Evolutionary conservation across 805 yeast species (phyloP), one percentile per base, ranked within the genome.

Genomic region (Barnettozyma californica): DNA sequence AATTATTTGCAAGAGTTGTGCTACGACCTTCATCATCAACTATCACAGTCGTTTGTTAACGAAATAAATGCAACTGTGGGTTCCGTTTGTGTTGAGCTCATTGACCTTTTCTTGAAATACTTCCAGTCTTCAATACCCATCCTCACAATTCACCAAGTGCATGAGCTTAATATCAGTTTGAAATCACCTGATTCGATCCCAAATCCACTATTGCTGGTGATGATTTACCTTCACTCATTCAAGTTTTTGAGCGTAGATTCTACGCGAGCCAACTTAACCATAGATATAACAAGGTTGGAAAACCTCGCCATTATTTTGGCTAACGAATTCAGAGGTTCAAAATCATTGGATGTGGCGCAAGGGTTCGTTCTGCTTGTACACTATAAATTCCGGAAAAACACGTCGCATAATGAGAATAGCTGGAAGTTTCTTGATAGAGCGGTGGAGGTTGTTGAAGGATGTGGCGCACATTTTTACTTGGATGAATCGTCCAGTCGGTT

Each of bases 361-460:
- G 72, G 71, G 0, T 66, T 73, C 5, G 52, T 72, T 25, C 53
- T 73, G 25, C 51, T 73, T 23, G 40, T 62, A 33, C 59, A 64
- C 38, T 63, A 65, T 46, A 35, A 53, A 2, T 51, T 52, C 45
- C 43, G 39, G 23, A 41, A 43, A 7, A 48, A 43, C n/a, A 23
- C 6, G 9, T 9, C 48, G 4, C 43, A 47, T 14, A 52, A 50
- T 16, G 25, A 49, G 16, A 54, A 53, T 16, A 47, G 51, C 16
- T 61, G 62, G 60, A 54, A 55, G 41, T 55, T 56, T 31, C 42
- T 60, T 25, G 54, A 58, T 9, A 55, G 59, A 43, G 40, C 61
- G 20, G 46, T 56, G 3, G 53, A 57, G 1, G 49, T 61, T 11
- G 56, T 60, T 19, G 64, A 63, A 20, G n/a, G n/a, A 5, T 23